phyloP scores from a whole-genome alignment of 345 rosid species.

The Bruguiera gymnorhiza region DNA sequence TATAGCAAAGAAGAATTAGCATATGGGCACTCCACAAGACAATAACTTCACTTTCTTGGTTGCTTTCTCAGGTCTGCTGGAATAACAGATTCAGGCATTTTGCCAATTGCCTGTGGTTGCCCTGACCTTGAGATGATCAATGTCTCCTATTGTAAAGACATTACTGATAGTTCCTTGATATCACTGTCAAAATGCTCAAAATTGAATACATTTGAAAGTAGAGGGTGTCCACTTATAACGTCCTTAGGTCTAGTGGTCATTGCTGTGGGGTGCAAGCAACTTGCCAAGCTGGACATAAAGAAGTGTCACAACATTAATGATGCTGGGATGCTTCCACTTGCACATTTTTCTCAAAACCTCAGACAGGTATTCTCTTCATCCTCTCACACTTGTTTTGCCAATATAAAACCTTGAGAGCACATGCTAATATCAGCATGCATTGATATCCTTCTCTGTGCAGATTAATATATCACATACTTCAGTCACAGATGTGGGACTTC shows the following conservation, averaged over 20 bases:
- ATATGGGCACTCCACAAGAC: neutral
- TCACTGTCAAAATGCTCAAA: conserved; percentile 48
- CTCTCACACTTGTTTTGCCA: neutral
- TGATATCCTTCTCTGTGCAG: conserved; percentile 29
- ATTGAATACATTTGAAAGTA: conserved; percentile 51
- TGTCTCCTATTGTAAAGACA: conserved; percentile 52
- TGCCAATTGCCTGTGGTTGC: conserved; percentile 52
- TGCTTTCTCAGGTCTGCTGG: conserved; percentile 45
- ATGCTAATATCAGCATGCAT: neutral
- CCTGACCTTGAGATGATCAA: conserved; percentile 49
- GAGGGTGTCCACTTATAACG: conserved; percentile 61
- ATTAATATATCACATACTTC: conserved; percentile 59
- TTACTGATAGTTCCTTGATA: conserved; percentile 46
- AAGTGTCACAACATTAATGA: conserved; percentile 58
- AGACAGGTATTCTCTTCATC: conserved; percentile 39
- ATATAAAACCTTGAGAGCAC: neutral
- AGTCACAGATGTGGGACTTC: conserved; percentile 57
- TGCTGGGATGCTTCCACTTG: conserved; percentile 57
- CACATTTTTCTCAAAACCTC: conserved; percentile 67
- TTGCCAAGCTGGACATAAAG: conserved; percentile 59
- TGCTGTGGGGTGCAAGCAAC: conserved; percentile 62
- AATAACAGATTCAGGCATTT: conserved; percentile 51
- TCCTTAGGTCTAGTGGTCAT: conserved; percentile 62
- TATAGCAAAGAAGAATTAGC: neutral
- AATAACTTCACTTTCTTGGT: neutral